Evolutionary conservation across 768 basidiomycete species (phyloP).

Genomic region (Phanerochaete carnosa): DNA sequence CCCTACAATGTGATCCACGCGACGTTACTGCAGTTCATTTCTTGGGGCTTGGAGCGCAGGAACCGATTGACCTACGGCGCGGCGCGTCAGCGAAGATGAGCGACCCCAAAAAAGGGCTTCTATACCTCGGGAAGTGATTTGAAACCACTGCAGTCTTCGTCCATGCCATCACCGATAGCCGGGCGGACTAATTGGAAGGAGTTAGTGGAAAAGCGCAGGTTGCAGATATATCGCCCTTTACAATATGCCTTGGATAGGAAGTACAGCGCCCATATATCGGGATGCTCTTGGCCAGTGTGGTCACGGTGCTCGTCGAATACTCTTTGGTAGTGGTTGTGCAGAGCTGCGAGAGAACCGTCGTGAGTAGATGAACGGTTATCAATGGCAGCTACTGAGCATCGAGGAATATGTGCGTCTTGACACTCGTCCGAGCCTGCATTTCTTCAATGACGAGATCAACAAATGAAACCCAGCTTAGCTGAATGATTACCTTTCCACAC

Average conservation of each 20-base stretch:
- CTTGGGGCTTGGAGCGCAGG: slow-evolving; percentile 17
- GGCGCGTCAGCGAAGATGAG: no score
- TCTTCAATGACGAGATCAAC: not conserved
- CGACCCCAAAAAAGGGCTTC: no score
- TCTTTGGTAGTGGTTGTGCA: slow-evolving; percentile 18
- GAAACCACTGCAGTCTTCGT: slow-evolving; percentile 12
- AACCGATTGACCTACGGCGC: slow-evolving; percentile 8
- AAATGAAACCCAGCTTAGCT: not conserved
- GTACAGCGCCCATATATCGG: slow-evolving; percentile 9
- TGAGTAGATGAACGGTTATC: no score
- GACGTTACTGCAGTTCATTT: slow-evolving; percentile 18
- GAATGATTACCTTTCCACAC: slow-evolving; percentile 10
- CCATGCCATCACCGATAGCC: slow-evolving; percentile 9
- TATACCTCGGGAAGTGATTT: slow-evolving; percentile 11
- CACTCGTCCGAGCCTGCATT: slow-evolving; percentile 7
- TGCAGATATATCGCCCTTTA: not conserved
- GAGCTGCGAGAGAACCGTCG: slow-evolving; percentile 12
- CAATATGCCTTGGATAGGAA: slow-evolving; percentile 12
- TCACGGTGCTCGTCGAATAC: slow-evolving; percentile 14
- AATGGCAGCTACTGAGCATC: slow-evolving; percentile 2
- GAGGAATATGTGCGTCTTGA: slow-evolving; percentile 9
- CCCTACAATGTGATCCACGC: slow-evolving; percentile 23
- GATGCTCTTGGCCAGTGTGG: slow-evolving; percentile 1
- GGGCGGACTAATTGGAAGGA: slow-evolving; percentile 3
- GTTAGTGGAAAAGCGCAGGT: not conserved